Percentiles rank a stretch among this genome's conserved stretches.
phyloP scores from a whole-genome alignment of 495 filamentous ascomycete species.

The Penicillium cataractarum region DNA sequence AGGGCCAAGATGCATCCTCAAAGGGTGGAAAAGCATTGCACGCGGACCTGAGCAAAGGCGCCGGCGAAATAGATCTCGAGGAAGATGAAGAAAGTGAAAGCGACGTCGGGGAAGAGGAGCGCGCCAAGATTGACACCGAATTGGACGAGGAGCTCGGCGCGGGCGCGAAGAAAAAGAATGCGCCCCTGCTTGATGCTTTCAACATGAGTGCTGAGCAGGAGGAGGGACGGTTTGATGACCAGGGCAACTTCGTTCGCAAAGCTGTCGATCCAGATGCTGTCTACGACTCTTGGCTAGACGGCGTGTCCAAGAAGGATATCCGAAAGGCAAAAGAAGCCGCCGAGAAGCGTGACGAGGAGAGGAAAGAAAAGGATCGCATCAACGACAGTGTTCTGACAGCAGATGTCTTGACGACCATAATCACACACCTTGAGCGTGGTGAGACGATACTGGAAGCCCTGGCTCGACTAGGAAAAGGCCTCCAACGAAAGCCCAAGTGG shows the following conservation, averaged over 20 bases:
- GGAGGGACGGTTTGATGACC: conserved; percentile 87
- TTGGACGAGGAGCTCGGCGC: conserved; percentile 87
- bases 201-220: conserved; percentile 91
- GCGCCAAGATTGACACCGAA: conserved; percentile 67
- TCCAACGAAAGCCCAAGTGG: conserved; percentile 62
- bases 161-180: conserved; percentile 88
- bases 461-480: conserved; percentile 72
- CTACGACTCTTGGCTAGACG: conserved; percentile 91
- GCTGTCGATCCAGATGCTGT: conserved; percentile 85
- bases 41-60: conserved; percentile 55
- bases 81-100: conserved; percentile 61
- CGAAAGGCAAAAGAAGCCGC: conserved; percentile 84
- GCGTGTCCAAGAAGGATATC: conserved; percentile 91
- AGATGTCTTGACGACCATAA: conserved; percentile 74
- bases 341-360: conserved; percentile 80
- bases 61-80: conserved; percentile 44
- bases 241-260: conserved; percentile 90
- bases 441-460: conserved; percentile 92
- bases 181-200: conserved; percentile 95
- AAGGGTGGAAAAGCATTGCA: conserved; percentile 72
- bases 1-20: conserved; percentile 77
- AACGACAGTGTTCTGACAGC: conserved; percentile 75
- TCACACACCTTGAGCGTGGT: conserved; percentile 71
- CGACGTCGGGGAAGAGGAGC: conserved; percentile 73
- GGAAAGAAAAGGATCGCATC: conserved; percentile 64